Conservation (phyloP, 371 early-diverging fungal genomes). For the Mucor ambiguus region DNA sequence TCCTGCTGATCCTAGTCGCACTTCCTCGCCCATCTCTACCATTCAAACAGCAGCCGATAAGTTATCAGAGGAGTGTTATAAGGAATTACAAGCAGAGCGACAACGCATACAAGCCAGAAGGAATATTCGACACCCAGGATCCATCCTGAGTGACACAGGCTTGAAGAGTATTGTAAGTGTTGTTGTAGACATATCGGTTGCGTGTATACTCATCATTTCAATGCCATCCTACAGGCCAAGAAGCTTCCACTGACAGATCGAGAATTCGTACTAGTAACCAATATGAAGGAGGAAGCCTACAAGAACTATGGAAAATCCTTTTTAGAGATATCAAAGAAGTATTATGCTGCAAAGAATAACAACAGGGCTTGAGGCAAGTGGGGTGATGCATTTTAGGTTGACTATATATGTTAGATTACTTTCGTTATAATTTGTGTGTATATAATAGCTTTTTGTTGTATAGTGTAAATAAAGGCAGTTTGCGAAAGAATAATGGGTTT, state of each 20-base stretch:
- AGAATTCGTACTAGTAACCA: conserved; percentile 17
- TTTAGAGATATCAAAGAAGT: conserved; percentile 18
- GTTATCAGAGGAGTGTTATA: background rate
- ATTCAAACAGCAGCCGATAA: background rate
- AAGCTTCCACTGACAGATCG: conserved; percentile 17
- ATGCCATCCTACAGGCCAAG: conserved; percentile 15
- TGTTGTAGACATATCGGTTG: background rate
- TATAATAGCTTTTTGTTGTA: too few relatives aligned
- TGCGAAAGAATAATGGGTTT: too few relatives aligned
- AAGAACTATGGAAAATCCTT: conserved; percentile 17
- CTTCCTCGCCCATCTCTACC: background rate
- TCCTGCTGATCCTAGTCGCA: background rate
- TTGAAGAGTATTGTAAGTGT: conserved; percentile 25
- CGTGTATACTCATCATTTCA: background rate
- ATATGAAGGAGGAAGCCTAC: conserved; percentile 21
- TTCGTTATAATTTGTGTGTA: too few relatives aligned
- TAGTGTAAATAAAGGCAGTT: too few relatives aligned
- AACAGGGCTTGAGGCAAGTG: background rate
- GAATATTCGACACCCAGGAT: conserved; percentile 4
- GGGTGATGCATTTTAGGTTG: too few relatives aligned
- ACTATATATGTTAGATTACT: too few relatives aligned
- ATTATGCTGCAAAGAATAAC: background rate
- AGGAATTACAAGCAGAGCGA: conserved; percentile 11
- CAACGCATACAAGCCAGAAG: conserved; percentile 6
- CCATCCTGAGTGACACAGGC: conserved; percentile 19